phyloP scores from a whole-genome alignment of 139 green algal species.

The Spirogloea muscicola region DNA sequence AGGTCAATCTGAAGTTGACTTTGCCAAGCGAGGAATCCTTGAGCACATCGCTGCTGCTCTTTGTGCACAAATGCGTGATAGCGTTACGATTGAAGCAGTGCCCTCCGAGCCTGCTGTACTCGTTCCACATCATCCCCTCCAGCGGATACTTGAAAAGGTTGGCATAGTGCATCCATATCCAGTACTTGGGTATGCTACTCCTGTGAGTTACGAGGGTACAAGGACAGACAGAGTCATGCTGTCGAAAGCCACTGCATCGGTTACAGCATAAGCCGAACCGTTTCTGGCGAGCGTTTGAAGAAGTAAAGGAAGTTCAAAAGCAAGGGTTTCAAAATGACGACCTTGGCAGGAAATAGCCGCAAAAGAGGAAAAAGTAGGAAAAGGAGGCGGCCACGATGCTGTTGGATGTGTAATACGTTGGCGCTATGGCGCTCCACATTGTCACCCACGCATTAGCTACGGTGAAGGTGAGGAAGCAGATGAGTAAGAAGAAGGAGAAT shows the following conservation, averaged over 20 bases:
- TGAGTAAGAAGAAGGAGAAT: slow-evolving; percentile 46
- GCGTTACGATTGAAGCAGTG: too few relatives aligned
- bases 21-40: too few relatives aligned
- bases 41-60: too few relatives aligned
- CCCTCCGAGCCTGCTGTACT: slow-evolving; percentile 29
- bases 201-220: background rate
- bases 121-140: slow-evolving; percentile 36
- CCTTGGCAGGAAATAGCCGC: slow-evolving; percentile 44
- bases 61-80: too few relatives aligned
- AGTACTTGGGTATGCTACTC: slow-evolving; percentile 50
- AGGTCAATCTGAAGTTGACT: too few relatives aligned
- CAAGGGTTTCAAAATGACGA: too few relatives aligned
- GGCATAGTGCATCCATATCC: slow-evolving; percentile 53
- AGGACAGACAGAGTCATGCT: too few relatives aligned
- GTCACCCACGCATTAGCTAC: slow-evolving; percentile 46
- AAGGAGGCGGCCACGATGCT: slow-evolving; percentile 44
- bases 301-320: too few relatives aligned
- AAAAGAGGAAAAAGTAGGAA: slow-evolving; percentile 50
- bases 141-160: slow-evolving; percentile 50
- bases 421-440: slow-evolving; percentile 36
- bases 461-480: slow-evolving; percentile 28
- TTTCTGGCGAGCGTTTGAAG: too few relatives aligned
- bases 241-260: too few relatives aligned
- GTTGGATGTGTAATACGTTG: slow-evolving; percentile 50
- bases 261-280: too few relatives aligned